Evolutionary conservation across 257 asterid species (phyloP).

Genomic region (Rubia yunnanensis): DNA sequence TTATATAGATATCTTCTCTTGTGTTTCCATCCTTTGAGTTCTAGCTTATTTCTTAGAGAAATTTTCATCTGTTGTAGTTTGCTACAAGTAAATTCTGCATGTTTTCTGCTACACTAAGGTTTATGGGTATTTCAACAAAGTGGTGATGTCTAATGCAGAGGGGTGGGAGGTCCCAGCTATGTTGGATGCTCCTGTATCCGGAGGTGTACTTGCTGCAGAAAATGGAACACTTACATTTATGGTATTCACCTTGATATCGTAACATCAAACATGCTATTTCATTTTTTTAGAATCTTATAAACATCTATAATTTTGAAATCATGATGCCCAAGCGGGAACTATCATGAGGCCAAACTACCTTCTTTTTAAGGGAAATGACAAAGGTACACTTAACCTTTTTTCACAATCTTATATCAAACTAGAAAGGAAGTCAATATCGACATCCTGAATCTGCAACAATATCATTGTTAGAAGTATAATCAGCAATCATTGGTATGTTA

Average conservation of each 20-base stretch:
- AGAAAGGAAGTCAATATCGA: neutral
- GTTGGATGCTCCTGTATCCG: conserved; percentile 99
- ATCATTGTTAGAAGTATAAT: neutral
- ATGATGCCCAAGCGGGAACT: neutral
- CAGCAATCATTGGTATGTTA: neutral
- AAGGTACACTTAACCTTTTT: neutral
- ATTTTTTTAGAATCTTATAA: conserved; percentile 10
- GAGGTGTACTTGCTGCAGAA: conserved; percentile 89
- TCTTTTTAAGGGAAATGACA: neutral
- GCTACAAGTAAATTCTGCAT: neutral
- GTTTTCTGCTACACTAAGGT: neutral
- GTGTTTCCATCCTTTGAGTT: neutral
- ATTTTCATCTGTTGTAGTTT: neutral
- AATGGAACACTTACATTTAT: conserved; percentile 88
- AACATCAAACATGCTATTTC: conserved; percentile 35
- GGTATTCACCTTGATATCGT: conserved; percentile 34
- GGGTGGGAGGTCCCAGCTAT: conserved; percentile 43
- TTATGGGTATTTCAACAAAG: conserved; percentile 3
- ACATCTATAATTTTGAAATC: neutral
- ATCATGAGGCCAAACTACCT: neutral
- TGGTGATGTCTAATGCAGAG: conserved; percentile 24
- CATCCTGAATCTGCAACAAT: neutral
- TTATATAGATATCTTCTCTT: neutral
- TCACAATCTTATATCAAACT: too few relatives aligned
- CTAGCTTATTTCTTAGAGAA: neutral